Evolutionary conservation across 257 asterid genomes (phyloP), one percentile per base, ranked within the genome.

Genomic region (Penstemon eatonii): DNA sequence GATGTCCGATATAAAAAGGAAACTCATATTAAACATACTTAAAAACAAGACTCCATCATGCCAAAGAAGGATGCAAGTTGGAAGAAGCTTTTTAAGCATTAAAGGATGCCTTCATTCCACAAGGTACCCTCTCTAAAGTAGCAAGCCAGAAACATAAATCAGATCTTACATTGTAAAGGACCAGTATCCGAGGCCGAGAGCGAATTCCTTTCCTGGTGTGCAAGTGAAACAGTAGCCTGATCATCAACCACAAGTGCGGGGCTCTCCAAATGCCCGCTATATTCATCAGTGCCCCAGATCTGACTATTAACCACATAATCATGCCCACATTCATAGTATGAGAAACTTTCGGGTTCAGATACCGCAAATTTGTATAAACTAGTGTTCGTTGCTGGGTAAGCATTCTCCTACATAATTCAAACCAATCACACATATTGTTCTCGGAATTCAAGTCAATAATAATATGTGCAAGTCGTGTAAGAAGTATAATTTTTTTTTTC

Each of bases 271-370:
- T 77, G 77, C 67, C 85, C 78, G 49, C 73, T 19, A 72, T 77
- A 79, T 51, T 71, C 92, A 61, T 86, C 83, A 44, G 71, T 62
- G 56, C 67, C 85, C 33, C 80, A 71, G 40, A 64, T 40, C 47
- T 78, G 86, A 81, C 76, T 76, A 75, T 76, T 80, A 38, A 81
- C 88, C 75, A 77, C 79, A 62, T 83, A 82, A 37, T 77, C 89
- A 59, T 82, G 81, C 54, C 88, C 89, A 72, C 78, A 84, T 63
- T 87, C 94, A 65, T 81, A 83, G 79, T 83, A 86, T 12, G 88
- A 80, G 74, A 83, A 85, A 75, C 87, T 86, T 68, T 85, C 92
- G 12, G 94, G 87, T 68, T 87, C 98, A 41, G 95, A 78, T 63
- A 78, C 86, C 0, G 87, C 86, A 73, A 79, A 89, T 78, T 92